Evolutionary conservation across 1,139 yeast species (phyloP).

Genomic region (Arxiozyma slooffiae): DNA sequence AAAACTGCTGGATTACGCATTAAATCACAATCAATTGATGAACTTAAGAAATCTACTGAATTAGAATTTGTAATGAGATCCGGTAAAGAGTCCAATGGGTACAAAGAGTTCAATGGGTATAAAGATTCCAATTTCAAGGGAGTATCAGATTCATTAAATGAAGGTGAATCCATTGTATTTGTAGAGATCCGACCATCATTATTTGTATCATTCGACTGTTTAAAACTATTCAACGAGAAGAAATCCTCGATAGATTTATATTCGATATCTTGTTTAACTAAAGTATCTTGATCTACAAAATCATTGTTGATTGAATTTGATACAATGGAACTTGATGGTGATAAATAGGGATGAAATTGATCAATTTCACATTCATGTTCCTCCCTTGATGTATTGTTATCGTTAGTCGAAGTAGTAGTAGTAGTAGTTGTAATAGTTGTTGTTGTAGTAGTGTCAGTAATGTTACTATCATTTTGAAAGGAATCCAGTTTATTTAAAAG

Average conservation of each 20-base stretch:
- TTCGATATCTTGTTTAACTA: not conserved
- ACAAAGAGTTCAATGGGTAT: constrained; percentile 2
- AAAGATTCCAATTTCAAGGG: not conserved
- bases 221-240: not conserved
- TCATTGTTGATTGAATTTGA: not conserved
- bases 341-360: not conserved
- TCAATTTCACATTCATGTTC: not conserved
- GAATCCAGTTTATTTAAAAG: constrained; percentile 5
- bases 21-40: constrained; percentile 4
- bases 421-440: not conserved
- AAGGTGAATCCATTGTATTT: not conserved
- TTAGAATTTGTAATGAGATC: not conserved
- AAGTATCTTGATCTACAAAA: not conserved
- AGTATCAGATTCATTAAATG: not conserved
- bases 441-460: too few species aligned
- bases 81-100: constrained; percentile 1
- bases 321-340: not conserved
- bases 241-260: not conserved
- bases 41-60: constrained; percentile 1
- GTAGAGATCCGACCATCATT: not conserved
- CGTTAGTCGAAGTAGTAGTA: not conserved
- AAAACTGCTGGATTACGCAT: constrained; percentile 36
- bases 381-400: not conserved
- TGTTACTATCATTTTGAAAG: not conserved
- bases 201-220: not conserved